Evolutionary conservation across 2,329 filamentous ascomycete genomes (phyloP), one percentile per base, ranked within the genome.

Genomic region (Nothomitra cinnamomea): DNA sequence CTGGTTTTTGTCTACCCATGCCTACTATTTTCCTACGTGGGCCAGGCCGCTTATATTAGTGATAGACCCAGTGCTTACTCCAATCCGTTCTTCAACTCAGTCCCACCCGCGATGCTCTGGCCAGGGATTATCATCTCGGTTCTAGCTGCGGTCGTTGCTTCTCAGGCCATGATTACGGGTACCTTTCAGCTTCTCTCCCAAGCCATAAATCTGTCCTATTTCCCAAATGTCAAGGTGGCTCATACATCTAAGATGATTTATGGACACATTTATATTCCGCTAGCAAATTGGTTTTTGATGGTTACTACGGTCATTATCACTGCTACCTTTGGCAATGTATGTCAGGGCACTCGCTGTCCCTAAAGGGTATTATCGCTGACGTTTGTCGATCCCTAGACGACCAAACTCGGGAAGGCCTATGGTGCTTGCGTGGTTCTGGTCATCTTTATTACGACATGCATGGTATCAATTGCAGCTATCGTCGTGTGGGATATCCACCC

Each of bases 401-500:
- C 79, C 0, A 72, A 73, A 54, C 73, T 87, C 0, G 84, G 84
- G 22, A 79, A 87, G 60, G 84, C 84, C 0, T 88, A 88, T 59
- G 83, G 85, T 38, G 80, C 86, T 6, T 89, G 85, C 58, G 85
- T 89, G 62, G 86, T 88, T 60, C 77, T 85, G 50, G 85, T 88
- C 43, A 86, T 83, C 0, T 86, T 88, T 63, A 80, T 89, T 61
- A 83, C 82, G 53, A 88, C 84, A 0, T 82, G 76, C 64, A 80
- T 90, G 74, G 80, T 87, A 1, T 76, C 82, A 0, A 69, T 89
- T 1, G 81, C 83, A 1, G 80, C 84, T 0, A 71, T 88, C 1
- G 71, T 88, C 38, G 80, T 87, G 40, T 89, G 85, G 85, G 73
- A 77, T 19, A 64, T 83, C 24, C 74, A 76, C 1, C 69, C 77